Evolutionary conservation across 2,329 filamentous ascomycete species (phyloP).

Genomic region (Fusarium oligoseptatum): DNA sequence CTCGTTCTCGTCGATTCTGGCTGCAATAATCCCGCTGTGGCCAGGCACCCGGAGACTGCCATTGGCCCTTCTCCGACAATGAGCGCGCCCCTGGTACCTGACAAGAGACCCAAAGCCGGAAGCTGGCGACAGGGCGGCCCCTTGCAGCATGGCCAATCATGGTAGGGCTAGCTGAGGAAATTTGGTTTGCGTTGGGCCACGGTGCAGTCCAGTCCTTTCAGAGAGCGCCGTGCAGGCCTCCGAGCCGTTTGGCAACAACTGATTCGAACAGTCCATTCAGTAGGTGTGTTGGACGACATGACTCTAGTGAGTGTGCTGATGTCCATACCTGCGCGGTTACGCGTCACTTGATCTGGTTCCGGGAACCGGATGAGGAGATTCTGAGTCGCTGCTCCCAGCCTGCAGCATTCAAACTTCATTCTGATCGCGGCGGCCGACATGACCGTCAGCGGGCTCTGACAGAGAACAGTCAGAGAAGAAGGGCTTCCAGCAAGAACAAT

Average conservation of each 20-base stretch:
- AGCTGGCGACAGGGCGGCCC: slow-evolving; percentile 40
- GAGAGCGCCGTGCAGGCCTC: slow-evolving; percentile 1
- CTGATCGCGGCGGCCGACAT: slow-evolving; percentile 2
- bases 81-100: slow-evolving; percentile 42
- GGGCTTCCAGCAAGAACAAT: slow-evolving; percentile 22
- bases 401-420: not conserved
- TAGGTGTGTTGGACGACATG: slow-evolving; percentile 9
- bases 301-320: slow-evolving; percentile 9
- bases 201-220: slow-evolving; percentile 7
- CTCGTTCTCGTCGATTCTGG: slow-evolving; percentile 21
- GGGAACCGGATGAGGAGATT: slow-evolving; percentile 4
- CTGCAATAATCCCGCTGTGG: slow-evolving; percentile 19
- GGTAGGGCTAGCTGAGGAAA: slow-evolving; percentile 23
- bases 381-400: slow-evolving; percentile 12
- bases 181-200: slow-evolving; percentile 35
- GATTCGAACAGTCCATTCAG: slow-evolving; percentile 18
- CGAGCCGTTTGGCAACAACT: not conserved
- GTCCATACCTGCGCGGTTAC: not conserved
- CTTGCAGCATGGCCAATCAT: slow-evolving; percentile 46
- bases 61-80: slow-evolving; percentile 47
- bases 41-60: slow-evolving; percentile 25
- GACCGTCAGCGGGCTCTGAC: slow-evolving; percentile 7
- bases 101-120: slow-evolving; percentile 37
- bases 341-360: not conserved
- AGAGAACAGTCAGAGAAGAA: not conserved